Evolutionary conservation across 164 flowering plant genomes (phyloP).

Genomic region (Platanus orientalis): DNA sequence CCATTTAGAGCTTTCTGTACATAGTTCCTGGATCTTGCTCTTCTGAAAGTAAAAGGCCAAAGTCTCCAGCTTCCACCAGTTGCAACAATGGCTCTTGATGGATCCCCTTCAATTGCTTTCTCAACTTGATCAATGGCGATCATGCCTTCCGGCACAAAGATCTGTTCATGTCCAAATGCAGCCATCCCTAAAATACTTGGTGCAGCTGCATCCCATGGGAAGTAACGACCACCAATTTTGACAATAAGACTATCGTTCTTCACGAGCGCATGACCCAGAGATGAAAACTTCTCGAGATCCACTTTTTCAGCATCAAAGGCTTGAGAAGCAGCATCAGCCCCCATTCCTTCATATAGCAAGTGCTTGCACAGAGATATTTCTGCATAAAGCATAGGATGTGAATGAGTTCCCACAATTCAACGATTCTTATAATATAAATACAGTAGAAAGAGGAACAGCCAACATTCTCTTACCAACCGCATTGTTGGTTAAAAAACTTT

Average conservation of each 20-base stretch:
- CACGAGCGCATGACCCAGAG: constrained; percentile 31
- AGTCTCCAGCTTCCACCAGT: constrained; percentile 53
- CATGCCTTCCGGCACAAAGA: constrained; percentile 36
- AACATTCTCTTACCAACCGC: constrained; percentile 48
- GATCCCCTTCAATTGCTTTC: constrained; percentile 35
- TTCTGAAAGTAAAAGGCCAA: constrained; percentile 60
- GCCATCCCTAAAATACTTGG: constrained; percentile 39
- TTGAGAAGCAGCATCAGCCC: constrained; percentile 50
- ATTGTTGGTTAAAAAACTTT: constrained; percentile 19
- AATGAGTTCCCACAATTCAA: constrained; percentile 8
- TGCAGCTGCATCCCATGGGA: constrained; percentile 44
- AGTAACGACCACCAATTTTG: constrained; percentile 34
- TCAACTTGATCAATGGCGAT: constrained; percentile 40
- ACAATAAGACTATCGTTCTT: constrained; percentile 46
- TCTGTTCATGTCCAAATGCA: constrained; percentile 31
- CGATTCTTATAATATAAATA: not conserved
- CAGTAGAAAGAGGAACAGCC: not conserved
- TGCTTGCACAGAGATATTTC: constrained; percentile 55
- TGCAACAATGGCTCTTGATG: constrained; percentile 25
- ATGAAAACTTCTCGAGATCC: constrained; percentile 31
- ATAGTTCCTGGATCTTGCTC: constrained; percentile 31
- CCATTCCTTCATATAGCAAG: constrained; percentile 52
- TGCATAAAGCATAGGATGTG: constrained; percentile 61
- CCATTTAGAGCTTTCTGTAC: constrained; percentile 17
- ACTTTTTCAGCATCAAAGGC: constrained; percentile 54